Base-by-base conservation (phyloP, 202 grass and related monocot species). In the Hordeum pubiflorum region DNA sequence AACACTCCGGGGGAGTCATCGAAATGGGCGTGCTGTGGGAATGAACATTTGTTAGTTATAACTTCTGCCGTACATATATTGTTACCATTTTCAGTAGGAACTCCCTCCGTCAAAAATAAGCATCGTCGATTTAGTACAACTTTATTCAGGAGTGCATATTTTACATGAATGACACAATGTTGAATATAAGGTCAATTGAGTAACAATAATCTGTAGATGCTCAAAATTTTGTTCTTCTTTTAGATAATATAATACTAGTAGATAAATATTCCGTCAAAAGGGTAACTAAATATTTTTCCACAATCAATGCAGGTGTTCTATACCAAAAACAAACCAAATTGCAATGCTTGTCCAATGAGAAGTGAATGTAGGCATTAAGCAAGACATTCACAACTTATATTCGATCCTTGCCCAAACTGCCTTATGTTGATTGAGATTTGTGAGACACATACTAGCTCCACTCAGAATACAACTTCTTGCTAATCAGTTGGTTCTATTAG, bases 241-340 rank as follows among this genome's bases (percentile, higher is more conserved):
- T 46, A 46, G 43, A 46, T 15, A 46, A 46, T 46, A 43, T 12
- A 46, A 15, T 46, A 46, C 43, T 15, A 43, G 11, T 43, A 46
- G 13, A 46, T 31, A 63, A 34, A 69, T 68, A 40, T 40, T 68
- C 37, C 37, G 2, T 67, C 7, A 69, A 69, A 69, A 41, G 10
- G 13, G 10, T 24, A 41, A 69, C 39, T 68, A 43, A 43, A 20
- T 38, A 41, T 58, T 14, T 76, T 71, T 15, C 20, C 17, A 75
- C 67, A 36, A 74, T 66, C 41, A 60, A 65, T 91, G 71, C 67
- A 97, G 86, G 92, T 97, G 22, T 97, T 97, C 70, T 97, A 90
- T 86, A 97, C 94, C 14, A 97, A 97, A 94, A 94, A 24, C 40
- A 91, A 93, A 40, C 92, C 94, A 69, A 97, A 97, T 85, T 97